A percentile compares a stretch with the other conserved stretches of the same genome.
Conservation (phyloP, 75 land plant genomes). For the Isoetes taiwanensis region DNA sequence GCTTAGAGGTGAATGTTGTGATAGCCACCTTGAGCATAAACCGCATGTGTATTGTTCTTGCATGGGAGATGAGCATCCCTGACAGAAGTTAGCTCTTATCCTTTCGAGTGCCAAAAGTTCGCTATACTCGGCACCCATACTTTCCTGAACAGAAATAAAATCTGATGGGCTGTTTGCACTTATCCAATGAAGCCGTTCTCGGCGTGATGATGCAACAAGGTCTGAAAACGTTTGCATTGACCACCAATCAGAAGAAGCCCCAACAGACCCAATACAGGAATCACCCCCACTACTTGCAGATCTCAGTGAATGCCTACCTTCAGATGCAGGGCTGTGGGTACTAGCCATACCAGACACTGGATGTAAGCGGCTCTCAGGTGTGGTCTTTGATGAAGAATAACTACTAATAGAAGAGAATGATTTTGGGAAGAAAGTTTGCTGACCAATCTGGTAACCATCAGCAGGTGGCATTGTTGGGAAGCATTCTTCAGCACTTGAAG, state of each 20-base stretch:
- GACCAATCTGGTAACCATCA: too few relatives aligned
- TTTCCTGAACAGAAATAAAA: too few relatives aligned
- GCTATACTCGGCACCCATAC: too few relatives aligned
- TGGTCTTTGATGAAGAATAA: too few relatives aligned
- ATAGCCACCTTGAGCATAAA: conserved; percentile 52
- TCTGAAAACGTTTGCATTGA: conserved; percentile 47
- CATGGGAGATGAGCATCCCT: not conserved
- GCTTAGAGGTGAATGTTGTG: conserved; percentile 69
- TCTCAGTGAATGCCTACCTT: conserved; percentile 36
- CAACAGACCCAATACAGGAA: conserved; percentile 24
- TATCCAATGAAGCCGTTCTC: conserved; percentile 10
- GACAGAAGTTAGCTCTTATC: conserved; percentile 10
- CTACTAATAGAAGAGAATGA: too few relatives aligned
- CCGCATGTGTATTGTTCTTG: conserved; percentile 41
- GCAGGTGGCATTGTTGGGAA: too few relatives aligned
- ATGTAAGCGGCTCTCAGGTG: conserved; percentile 41
- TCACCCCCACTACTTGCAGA: conserved; percentile 34
- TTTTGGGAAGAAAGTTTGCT: too few relatives aligned
- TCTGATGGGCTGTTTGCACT: conserved; percentile 25
- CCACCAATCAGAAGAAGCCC: conserved; percentile 45
- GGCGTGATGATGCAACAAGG: conserved; percentile 30
- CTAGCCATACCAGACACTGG: conserved; percentile 27
- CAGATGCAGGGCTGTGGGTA: conserved; percentile 19
- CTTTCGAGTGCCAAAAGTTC: conserved; percentile 23
- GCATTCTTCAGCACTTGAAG: too few relatives aligned